phyloP scores from a whole-genome alignment of 2,329 filamentous ascomycete genomes.

The Botrytis byssoidea region DNA sequence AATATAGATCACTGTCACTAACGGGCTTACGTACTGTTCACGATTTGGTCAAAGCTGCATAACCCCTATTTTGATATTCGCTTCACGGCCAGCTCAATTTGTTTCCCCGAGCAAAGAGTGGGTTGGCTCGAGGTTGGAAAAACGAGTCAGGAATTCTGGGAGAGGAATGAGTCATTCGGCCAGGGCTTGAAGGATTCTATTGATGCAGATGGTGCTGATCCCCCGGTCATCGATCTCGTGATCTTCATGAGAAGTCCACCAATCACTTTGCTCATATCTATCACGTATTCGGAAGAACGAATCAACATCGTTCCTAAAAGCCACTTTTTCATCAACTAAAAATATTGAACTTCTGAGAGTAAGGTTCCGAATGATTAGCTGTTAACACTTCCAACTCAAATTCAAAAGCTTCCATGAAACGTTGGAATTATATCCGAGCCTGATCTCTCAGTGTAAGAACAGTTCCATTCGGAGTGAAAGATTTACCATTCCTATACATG shows the following conservation, averaged over 20 bases:
- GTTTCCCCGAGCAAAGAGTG: constrained; percentile 1
- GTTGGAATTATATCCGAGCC: background rate
- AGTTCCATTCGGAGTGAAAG: background rate
- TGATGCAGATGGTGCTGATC: background rate
- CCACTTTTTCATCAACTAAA: background rate
- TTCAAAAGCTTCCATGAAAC: background rate
- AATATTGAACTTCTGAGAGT: background rate
- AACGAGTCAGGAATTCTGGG: background rate
- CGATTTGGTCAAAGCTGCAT: background rate
- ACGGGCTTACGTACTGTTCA: background rate
- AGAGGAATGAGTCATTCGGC: background rate
- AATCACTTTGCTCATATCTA: background rate
- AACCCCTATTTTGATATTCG: background rate
- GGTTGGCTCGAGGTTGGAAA: background rate
- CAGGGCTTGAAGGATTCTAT: background rate
- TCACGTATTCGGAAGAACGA: background rate
- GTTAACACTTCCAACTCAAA: background rate
- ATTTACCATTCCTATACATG: background rate
- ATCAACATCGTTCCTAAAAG: background rate
- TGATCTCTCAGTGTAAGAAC: background rate
- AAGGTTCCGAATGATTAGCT: background rate
- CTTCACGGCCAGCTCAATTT: constrained; percentile 1
- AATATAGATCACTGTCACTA: background rate
- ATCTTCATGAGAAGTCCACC: background rate
- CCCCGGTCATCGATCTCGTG: background rate